Base-by-base conservation (phyloP, 2,329 filamentous ascomycete genomes). In the Aplosporella prunicola region DNA sequence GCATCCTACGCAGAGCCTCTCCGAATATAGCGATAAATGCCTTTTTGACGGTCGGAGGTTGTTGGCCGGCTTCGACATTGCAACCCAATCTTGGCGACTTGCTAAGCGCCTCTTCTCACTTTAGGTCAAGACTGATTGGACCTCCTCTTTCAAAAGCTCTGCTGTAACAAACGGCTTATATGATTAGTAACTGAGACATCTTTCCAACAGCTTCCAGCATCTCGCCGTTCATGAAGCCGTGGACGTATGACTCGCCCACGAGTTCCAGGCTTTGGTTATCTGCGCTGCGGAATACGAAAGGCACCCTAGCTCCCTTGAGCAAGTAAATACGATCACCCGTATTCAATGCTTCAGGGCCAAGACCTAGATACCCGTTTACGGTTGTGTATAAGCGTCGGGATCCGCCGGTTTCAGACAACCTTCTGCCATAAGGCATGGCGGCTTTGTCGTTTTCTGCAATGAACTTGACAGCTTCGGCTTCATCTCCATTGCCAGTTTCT, bases 181-280 rank as follows among this genome's bases (percentile, higher is more conserved):
- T n/a, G n/a, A n/a, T n/a, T n/a, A n/a, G n/a, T n/a, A n/a, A n/a
- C n/a, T n/a, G n/a, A n/a, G n/a, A n/a, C n/a, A n/a, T n/a, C n/a
- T n/a, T 9, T 5, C 24, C 32, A 5, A 35, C 32, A 11, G 17
- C 11, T 10, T 36, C 33, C 9, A n/a, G 9, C 33, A 36, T 36
- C 9, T 15, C 25, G 2, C 33, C 25, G 9, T 29, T 18, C 33
- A 29, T 36, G n/a, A 22, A 36, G 3, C 33, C 18, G 9, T 29
- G 13, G 17, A 36, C n/a, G n/a, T 29, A 36, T 8, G 33, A 28
- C 9, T 36, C 33, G 11, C 33, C 33, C 7, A 36, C 16, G 16
- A 35, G 10, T 15, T 2, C 22, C 11, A 22, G 9, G 14, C 15
- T 8, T 9, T 15, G 26, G 23, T n/a, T n/a, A n/a, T n/a, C n/a